Evolutionary conservation across 805 yeast species (phyloP).

Genomic region (Lipomyces sp.): DNA sequence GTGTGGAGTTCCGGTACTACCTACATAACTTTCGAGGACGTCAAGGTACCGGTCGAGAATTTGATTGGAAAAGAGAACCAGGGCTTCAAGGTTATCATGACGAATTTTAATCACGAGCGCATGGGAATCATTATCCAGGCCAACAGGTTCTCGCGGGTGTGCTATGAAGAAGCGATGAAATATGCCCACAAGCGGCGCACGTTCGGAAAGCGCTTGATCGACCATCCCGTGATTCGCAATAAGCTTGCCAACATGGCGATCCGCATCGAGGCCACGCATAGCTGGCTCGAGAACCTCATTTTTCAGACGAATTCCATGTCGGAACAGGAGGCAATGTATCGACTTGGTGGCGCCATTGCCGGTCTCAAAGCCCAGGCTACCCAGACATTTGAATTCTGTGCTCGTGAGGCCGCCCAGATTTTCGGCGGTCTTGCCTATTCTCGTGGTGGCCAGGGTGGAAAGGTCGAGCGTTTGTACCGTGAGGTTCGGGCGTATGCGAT

Average conservation of each 20-base stretch:
- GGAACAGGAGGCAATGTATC: constrained; percentile 46
- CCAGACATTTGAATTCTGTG: constrained; percentile 51
- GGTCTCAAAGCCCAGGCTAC: constrained; percentile 50
- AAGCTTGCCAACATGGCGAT: constrained; percentile 51
- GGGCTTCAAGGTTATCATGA: constrained; percentile 51
- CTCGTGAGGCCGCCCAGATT: constrained; percentile 52
- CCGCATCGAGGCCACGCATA: constrained; percentile 49
- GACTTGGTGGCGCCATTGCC: constrained; percentile 52
- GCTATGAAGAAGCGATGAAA: constrained; percentile 48
- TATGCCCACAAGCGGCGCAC: constrained; percentile 52
- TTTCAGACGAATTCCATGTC: constrained; percentile 45
- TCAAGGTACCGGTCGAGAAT: constrained; percentile 51
- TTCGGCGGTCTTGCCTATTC: constrained; percentile 52
- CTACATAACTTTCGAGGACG: constrained; percentile 50
- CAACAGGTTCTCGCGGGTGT: constrained; percentile 47
- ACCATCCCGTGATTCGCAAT: constrained; percentile 51
- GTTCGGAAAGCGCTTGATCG: constrained; percentile 49
- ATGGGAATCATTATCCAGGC: constrained; percentile 51
- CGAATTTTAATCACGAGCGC: constrained; percentile 53
- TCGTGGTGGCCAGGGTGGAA: constrained; percentile 52
- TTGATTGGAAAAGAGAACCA: constrained; percentile 49
- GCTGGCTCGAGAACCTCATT: constrained; percentile 48
- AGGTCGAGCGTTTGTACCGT: constrained; percentile 51
- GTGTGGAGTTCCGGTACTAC: constrained; percentile 52
- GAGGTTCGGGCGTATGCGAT: constrained; percentile 53